Conservation (phyloP, 306 rosid genomes). For the Fragaria ananassa region DNA sequence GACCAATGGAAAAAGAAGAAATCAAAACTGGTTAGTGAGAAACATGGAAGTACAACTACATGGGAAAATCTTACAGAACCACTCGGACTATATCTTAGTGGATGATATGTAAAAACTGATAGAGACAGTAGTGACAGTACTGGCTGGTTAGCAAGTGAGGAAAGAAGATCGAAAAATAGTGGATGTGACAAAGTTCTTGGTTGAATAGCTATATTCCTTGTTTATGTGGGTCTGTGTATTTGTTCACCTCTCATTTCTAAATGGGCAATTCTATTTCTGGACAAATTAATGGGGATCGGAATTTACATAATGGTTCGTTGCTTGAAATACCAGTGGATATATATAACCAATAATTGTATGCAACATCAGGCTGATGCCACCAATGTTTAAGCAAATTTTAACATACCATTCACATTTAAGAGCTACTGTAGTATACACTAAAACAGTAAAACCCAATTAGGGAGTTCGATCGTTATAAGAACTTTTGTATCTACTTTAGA, state of each 20-base stretch:
- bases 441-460: constrained; percentile 28
- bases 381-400: constrained; percentile 14
- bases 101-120: constrained; percentile 27
- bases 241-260: constrained; percentile 12
- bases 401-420: constrained; percentile 6
- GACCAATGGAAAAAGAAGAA: neutral
- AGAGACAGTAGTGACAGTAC: constrained; percentile 17
- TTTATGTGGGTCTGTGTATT: constrained; percentile 18
- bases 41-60: neutral
- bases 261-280: neutral
- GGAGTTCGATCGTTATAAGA: constrained; percentile 18
- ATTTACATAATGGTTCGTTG: neutral
- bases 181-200: constrained; percentile 21
- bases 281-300: neutral
- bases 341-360: constrained; percentile 13
- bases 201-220: constrained; percentile 18
- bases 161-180: constrained; percentile 21
- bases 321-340: neutral
- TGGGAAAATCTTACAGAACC: neutral
- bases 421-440: constrained; percentile 17
- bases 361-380: constrained; percentile 33
- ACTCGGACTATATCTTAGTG: constrained; percentile 25
- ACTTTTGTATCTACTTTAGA: constrained; percentile 18
- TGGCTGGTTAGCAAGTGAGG: constrained; percentile 16
- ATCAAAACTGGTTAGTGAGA: neutral